These are phyloP conservation scores for Pythium folliculosum DNA, from an alignment of 352 stramenopile species.

Conservation along the genomic window DNA sequence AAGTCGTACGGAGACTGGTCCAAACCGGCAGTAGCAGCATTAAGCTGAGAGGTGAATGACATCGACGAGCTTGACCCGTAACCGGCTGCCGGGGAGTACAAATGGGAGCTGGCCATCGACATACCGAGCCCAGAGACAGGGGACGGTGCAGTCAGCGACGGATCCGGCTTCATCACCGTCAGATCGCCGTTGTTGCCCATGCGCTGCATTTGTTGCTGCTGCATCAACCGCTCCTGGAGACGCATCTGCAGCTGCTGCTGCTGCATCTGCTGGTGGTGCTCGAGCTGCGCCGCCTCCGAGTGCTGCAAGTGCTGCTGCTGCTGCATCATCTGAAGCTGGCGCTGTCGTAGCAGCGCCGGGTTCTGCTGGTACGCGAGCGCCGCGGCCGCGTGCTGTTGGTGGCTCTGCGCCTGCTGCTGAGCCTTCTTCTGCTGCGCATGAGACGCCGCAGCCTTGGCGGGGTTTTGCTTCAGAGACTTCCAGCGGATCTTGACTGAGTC, in stretches of 20 bases:
- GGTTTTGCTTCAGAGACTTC: constrained; percentile 89
- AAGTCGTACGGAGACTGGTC: constrained; percentile 30
- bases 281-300: constrained; percentile 61
- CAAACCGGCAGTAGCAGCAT: constrained; percentile 7
- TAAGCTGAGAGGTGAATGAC: constrained; percentile 33
- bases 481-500: constrained; percentile 95
- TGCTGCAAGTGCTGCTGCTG: constrained; percentile 75
- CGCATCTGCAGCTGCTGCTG: constrained; percentile 57
- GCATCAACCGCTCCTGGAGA: constrained; percentile 33
- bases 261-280: constrained; percentile 72
- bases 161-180: constrained; percentile 32
- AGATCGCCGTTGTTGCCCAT: constrained; percentile 21
- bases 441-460: constrained; percentile 70
- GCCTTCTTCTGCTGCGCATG: constrained; percentile 82
- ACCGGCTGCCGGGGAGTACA: constrained; percentile 21
- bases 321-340: constrained; percentile 67
- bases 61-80: constrained; percentile 5
- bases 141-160: constrained; percentile 22
- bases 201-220: constrained; percentile 32
- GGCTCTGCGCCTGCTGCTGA: constrained; percentile 57
- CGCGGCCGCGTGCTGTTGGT: constrained; percentile 42
- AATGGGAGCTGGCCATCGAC: constrained; percentile 29
- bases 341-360: constrained; percentile 62
- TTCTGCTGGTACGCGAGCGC: constrained; percentile 60
- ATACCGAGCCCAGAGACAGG: constrained; percentile 24